A percentile compares a stretch with the other conserved stretches of the same genome.
These are phyloP conservation scores for Trichopus zeylanicus DNA, from an alignment of 116 monocot genomes.

Conservation along the genomic window DNA sequence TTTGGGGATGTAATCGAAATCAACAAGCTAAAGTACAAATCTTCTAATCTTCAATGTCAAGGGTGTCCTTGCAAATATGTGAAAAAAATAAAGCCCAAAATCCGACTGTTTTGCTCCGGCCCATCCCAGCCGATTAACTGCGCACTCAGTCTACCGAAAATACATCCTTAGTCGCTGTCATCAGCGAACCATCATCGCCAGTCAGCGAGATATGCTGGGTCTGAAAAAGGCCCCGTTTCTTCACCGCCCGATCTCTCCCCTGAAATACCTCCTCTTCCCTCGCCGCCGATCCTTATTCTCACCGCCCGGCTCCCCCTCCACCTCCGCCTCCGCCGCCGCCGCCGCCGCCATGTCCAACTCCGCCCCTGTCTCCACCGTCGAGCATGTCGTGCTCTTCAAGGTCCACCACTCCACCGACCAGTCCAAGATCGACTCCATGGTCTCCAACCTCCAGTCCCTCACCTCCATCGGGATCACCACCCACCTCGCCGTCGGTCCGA, in stretches of 20 bases:
- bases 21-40: too few species aligned
- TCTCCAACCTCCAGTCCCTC: slow-evolving; percentile 60
- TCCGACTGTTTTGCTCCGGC: not conserved
- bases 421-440: slow-evolving; percentile 53
- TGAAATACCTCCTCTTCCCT: not conserved
- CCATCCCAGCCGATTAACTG: too few species aligned
- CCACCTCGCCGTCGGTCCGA: slow-evolving; percentile 50
- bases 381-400: slow-evolving; percentile 92
- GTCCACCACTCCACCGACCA: slow-evolving; percentile 39
- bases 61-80: too few species aligned
- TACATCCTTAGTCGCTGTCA: not conserved
- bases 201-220: not conserved
- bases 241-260: slow-evolving; percentile 2
- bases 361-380: slow-evolving; percentile 33
- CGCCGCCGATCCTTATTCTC: not conserved
- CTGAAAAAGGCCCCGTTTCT: slow-evolving; percentile 2
- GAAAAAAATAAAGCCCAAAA: not conserved
- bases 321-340: not conserved
- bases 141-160: too few species aligned
- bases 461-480: slow-evolving; percentile 39
- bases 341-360: not conserved
- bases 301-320: not conserved
- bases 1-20: too few species aligned
- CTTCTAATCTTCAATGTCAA: too few species aligned
- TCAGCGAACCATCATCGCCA: not conserved